Evolutionary conservation across 768 basidiomycete species (phyloP), one percentile per base, ranked within the genome.

Genomic region (Gelatoporia subvermispora): DNA sequence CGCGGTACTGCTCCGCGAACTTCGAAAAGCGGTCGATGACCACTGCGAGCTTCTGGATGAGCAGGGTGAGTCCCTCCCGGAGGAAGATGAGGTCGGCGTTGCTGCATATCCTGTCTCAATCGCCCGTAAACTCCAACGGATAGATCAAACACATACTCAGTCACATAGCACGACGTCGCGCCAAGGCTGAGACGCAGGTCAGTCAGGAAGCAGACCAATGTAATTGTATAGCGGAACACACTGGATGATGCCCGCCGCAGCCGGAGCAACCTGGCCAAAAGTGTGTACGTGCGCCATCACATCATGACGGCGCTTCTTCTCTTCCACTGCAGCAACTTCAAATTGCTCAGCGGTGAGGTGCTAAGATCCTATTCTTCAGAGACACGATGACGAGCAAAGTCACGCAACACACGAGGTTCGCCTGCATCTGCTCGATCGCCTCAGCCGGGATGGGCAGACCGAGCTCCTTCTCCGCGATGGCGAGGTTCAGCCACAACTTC

Each of bases 221-320:
- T 50, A 25, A 45, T 48, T 34, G 36, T 35, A 16, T 17, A 40
- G 16, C 13, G 16, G 18, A 25, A 72, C 80, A 51, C 56, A 90
- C 89, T 97, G 94, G 56, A 97, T 96, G 61, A 97, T 95, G 16
- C 93, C 91, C 15, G 93, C 93, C 21, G 94, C 94, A 28, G 90
- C 88, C 8, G 94, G 94, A 1, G 94, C 94, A 45, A 94, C 87
- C 39, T 76, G 78, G 4, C 94, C 94, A 64, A 97, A 99, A 3
- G 94, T 96, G 70, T 98, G 93, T 38, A 99, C 96, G 62, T 99
- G 96, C 0, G 96, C 96, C 96, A 99, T 99, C 38, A 99, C 96
- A 68, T 99, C 96, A 71, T 99, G 96, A 11, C 96, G 78, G 21
- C 96, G 73, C 70, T 93, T 96, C 74, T 96, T 98, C 71, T 99